Percentiles rank a stretch among this genome's conserved stretches.
Evolutionary conservation across 305 asterid genomes (phyloP).

Genomic region (Fraxinus ornus): DNA sequence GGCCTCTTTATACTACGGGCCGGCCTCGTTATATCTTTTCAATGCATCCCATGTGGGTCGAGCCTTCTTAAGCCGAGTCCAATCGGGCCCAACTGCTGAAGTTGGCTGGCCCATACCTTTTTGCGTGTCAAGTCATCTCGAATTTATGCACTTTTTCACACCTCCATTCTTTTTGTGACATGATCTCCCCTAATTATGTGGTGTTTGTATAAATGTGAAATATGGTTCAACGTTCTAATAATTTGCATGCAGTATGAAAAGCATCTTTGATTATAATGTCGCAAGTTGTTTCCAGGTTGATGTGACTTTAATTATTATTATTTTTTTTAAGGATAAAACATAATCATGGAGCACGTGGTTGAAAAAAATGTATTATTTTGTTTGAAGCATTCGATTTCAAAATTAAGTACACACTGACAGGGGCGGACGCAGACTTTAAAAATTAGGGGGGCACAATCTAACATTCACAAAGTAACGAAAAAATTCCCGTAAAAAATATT

Average conservation of each 20-base stretch:
- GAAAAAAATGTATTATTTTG: background rate
- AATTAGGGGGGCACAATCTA: no score
- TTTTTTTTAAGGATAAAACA: background rate
- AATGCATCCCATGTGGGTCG: background rate
- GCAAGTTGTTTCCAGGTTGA: background rate
- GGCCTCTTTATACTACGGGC: background rate
- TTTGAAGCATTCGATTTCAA: background rate
- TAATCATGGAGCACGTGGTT: background rate
- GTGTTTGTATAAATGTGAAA: background rate
- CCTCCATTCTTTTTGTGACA: background rate
- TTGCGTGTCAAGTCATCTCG: background rate
- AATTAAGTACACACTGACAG: no score
- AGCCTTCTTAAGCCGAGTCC: background rate
- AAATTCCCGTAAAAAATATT: no score
- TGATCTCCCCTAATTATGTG: background rate
- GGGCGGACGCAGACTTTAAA: no score
- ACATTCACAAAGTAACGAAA: no score
- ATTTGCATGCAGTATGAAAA: background rate
- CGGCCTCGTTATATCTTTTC: background rate
- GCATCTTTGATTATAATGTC: background rate
- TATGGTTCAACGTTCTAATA: constrained; percentile 18
- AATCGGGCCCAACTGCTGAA: background rate
- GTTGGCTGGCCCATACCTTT: background rate
- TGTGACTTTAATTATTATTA: background rate
- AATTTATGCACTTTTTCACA: background rate